A percentile compares a stretch with the other conserved stretches of the same genome.
These are phyloP conservation scores for Fusarium sp. DNA, from an alignment of 2,329 filamentous ascomycete species.

Conservation along the genomic window DNA sequence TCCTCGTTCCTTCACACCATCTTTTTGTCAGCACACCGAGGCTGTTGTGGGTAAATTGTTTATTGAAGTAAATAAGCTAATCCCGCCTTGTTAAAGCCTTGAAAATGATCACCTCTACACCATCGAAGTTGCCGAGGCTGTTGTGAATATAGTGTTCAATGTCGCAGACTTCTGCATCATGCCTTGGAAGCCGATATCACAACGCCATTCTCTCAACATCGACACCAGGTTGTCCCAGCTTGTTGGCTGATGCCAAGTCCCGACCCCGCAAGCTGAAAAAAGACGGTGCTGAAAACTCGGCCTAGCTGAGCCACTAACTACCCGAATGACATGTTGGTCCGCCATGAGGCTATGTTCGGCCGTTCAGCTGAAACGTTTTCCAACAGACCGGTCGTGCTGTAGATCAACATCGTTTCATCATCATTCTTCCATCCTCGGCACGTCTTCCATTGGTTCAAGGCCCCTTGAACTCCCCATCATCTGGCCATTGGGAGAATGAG, in stretches of 20 bases:
- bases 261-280: not conserved
- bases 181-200: not conserved
- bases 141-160: not conserved
- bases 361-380: conserved; percentile 6
- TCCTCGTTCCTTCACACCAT: not conserved
- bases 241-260: not conserved
- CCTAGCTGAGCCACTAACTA: not conserved
- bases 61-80: not conserved
- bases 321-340: not conserved
- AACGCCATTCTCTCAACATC: fast-evolving
- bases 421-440: not conserved
- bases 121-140: not conserved
- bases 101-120: not conserved
- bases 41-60: not conserved
- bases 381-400: not conserved
- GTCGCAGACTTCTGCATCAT: not conserved
- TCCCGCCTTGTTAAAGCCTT: not conserved
- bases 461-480: not conserved
- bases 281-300: not conserved
- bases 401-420: not conserved
- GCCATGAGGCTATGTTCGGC: not conserved
- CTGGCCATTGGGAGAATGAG: not conserved
- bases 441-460: not conserved
- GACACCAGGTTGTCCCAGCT: not conserved
- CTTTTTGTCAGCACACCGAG: not conserved